Evolutionary conservation across 495 filamentous ascomycete species (phyloP), one percentile per base, ranked within the genome.

Genomic region (Penicillium argentinense): DNA sequence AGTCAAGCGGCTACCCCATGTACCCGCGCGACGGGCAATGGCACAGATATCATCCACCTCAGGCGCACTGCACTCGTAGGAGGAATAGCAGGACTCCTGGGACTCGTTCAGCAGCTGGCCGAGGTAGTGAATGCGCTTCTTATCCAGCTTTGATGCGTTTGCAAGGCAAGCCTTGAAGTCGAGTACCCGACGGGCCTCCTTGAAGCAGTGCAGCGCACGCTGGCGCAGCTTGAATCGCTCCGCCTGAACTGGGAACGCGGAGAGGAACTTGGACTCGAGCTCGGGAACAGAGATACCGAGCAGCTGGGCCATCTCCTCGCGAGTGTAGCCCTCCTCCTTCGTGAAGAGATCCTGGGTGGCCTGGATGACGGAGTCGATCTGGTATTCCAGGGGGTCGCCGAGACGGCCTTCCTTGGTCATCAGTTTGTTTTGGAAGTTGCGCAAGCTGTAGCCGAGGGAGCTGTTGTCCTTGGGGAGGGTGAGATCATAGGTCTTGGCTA

Each of bases 61-160:
- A 0, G 86, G 81, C 46, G 89, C 93, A 55, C 85, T 89, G 71
- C 95, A 97, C 51, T 96, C 88, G 59, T 95, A 98, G 2, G 83
- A 60, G 3, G 88, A 83, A 22, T 86, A 78, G 64, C 93, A 97
- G 6, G 87, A 92, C 13, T 78, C 75, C 59, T 98, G 93, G 0
- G 89, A 95, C 57, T 86, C 84, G 58, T 96, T 95, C 75, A 98
- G 79, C 18, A 97, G 69, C 44, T 78, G 79, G n/a, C 93, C 93
- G 0, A 97, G 79, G 30, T 80, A 74, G 13, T 69, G 62, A 51
- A 92, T 85, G 51, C 86, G 83, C 18, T 72, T 76, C 24, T 76
- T 66, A 16, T 82, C 80, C 49, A 83, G 62, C 42, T 72, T 63
- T 1, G 67, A 62, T n/a, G 73, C 63, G 17, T 72, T 65, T 14